Base-by-base conservation (phyloP, 495 filamentous ascomycete species). In the Podospora appendiculata region DNA sequence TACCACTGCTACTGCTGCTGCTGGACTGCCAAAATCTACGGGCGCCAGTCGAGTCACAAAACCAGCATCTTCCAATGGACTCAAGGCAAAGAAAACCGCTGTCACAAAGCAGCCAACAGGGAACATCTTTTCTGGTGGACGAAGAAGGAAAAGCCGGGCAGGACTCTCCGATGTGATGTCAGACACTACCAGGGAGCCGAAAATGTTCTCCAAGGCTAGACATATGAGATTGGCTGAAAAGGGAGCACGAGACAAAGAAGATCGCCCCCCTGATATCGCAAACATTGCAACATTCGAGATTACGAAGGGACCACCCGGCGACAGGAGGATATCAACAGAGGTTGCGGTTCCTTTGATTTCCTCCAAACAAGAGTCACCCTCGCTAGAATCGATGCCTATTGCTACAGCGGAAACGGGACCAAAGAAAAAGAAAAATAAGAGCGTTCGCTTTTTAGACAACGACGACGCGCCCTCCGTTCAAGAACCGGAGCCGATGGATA, bases 371-470 rank as follows among this genome's bases (percentile, higher is more conserved):
- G 11, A 39, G 36, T 9, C 38, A 12, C 39, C 42, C n/a, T 41
- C 41, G 40, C 4, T 10, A 39, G 48, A 50, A 42, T 4, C 13
- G 0, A 42, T 1, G 10, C 36, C 38, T 34, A 6, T 14, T 43
- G 19, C 44, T 34, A n/a, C 32, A 36, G 41, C 12, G 33, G 25
- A 25, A 25, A 25, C 5, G 25, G 25, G 8, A 32, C 46, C 38
- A 11, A 12, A 46, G 13, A 52, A 42, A 36, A 66, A 67, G 55
- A 57, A 60, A 33, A 66, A 58, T 14, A 75, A 73, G 39, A 68
- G 69, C 39, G 72, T 75, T 40, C 68, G 67, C 35, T 73, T 72
- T 53, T 47, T 59, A 35, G 63, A 48, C 46, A 56, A 57, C 25
- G 54, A 68, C 8, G 45, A 65, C 8, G 13, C 25, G 3, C 13